phyloP scores from a whole-genome alignment of 495 filamentous ascomycete species.

The Penicillium ochrochloron region DNA sequence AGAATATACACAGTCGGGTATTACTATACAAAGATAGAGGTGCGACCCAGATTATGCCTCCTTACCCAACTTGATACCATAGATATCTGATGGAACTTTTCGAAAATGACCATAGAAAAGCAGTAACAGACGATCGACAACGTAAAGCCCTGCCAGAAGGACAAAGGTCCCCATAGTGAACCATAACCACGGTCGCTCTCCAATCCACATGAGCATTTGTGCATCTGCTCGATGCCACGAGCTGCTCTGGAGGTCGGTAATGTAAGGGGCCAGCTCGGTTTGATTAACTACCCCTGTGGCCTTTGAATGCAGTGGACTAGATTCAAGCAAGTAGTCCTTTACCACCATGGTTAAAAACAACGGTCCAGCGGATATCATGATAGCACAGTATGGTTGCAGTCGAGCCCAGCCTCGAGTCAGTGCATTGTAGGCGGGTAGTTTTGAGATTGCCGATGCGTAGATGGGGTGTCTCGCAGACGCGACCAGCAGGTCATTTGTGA shows the following conservation, averaged over 20 bases:
- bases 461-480: slow-evolving; percentile 10
- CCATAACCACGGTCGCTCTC: slow-evolving; percentile 14
- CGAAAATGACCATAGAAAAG: background rate
- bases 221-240: slow-evolving; percentile 16
- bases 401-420: slow-evolving; percentile 15
- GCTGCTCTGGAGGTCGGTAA: slow-evolving; percentile 10
- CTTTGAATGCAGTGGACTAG: background rate
- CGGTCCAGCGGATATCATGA: slow-evolving; percentile 18
- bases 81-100: background rate
- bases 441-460: slow-evolving; percentile 10
- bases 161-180: slow-evolving; percentile 11
- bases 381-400: slow-evolving; percentile 18
- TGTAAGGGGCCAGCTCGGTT: slow-evolving; percentile 10
- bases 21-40: background rate
- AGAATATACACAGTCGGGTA: background rate
- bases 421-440: slow-evolving; percentile 9
- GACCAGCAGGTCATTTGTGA: slow-evolving; percentile 18
- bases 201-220: slow-evolving; percentile 17
- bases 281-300: background rate
- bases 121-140: slow-evolving; percentile 10
- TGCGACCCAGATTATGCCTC: background rate
- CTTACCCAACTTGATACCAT: background rate
- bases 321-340: slow-evolving; percentile 13
- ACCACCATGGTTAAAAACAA: slow-evolving; percentile 20
- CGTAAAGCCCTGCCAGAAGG: background rate